These are phyloP conservation scores for Vanderwaltozyma polyspora DNA, from an alignment of 805 yeast species.

Conservation along the genomic window DNA sequence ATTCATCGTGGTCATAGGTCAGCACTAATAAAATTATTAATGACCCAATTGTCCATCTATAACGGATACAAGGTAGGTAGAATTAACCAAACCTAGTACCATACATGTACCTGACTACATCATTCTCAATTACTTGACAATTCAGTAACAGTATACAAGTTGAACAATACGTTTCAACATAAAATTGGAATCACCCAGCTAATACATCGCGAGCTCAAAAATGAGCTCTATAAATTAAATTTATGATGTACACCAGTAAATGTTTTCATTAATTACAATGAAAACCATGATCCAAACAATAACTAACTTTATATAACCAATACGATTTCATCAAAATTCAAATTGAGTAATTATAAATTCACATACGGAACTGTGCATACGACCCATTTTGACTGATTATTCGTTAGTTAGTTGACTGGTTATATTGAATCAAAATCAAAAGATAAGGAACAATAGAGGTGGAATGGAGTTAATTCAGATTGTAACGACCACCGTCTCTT, in stretches of 20 bases:
- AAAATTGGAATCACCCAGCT: conserved; percentile 29
- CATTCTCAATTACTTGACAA: too few species aligned
- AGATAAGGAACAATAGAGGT: too few species aligned
- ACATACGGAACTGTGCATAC: conserved; percentile 98
- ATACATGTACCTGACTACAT: too few species aligned
- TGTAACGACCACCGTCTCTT: too few species aligned
- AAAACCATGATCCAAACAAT: conserved; percentile 4
- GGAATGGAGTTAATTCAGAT: neutral
- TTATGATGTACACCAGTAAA: conserved; percentile 4
- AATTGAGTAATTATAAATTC: neutral
- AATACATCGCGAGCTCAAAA: conserved; percentile 14
- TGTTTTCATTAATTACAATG: neutral
- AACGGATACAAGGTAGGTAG: too few species aligned
- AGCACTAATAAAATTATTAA: too few species aligned
- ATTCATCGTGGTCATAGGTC: too few species aligned
- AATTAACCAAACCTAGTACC: too few species aligned
- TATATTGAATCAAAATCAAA: neutral
- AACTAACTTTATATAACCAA: neutral
- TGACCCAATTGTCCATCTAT: too few species aligned
- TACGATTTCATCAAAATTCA: neutral
- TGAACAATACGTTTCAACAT: too few species aligned
- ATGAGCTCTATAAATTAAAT: neutral
- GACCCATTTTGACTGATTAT: conserved; percentile 83
- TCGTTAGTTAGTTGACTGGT: conserved; percentile 11
- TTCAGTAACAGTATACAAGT: too few species aligned